A percentile compares a stretch with the other conserved stretches of the same genome.
Conservation (phyloP, 2,329 filamentous ascomycete genomes). For the Neodidymelliopsis sp. region DNA sequence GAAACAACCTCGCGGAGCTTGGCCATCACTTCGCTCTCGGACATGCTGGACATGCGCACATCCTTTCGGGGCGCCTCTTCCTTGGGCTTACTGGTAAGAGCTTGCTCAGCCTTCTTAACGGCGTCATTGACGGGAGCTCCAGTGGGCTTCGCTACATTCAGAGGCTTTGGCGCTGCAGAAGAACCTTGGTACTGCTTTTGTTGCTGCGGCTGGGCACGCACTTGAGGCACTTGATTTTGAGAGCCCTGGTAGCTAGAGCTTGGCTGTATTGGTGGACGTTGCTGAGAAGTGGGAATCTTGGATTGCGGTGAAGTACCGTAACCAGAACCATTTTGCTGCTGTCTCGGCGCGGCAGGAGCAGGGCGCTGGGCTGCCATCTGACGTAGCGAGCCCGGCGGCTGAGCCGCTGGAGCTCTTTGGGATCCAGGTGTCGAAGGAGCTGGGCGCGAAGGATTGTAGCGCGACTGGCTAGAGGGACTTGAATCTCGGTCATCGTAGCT, state of each 20-base stretch:
- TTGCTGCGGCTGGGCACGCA: slow-evolving; percentile 51
- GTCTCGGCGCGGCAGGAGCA: slow-evolving; percentile 74
- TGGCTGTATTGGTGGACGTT: slow-evolving; percentile 55
- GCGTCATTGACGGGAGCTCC: slow-evolving; percentile 66
- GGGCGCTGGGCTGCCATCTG: slow-evolving; percentile 75
- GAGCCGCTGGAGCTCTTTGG: slow-evolving; percentile 56
- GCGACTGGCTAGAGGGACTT: slow-evolving; percentile 59
- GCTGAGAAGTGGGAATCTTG: slow-evolving; percentile 37
- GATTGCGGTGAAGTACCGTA: slow-evolving; percentile 40
- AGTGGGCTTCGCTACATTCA: slow-evolving; percentile 59
- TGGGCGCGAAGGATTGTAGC: slow-evolving; percentile 86
- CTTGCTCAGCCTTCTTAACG: slow-evolving; percentile 88
- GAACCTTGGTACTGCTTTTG: slow-evolving; percentile 51
- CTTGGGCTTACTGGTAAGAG: slow-evolving; percentile 71
- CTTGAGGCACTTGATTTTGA: slow-evolving; percentile 50
- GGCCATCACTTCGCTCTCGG: slow-evolving; percentile 95
- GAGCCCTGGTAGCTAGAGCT: slow-evolving; percentile 49
- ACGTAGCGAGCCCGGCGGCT: slow-evolving; percentile 59
- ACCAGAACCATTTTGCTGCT: slow-evolving; percentile 43
- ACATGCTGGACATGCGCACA: slow-evolving; percentile 98
- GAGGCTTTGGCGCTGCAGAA: slow-evolving; percentile 62
- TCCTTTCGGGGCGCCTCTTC: slow-evolving; percentile 87
- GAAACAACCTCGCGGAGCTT: slow-evolving; percentile 94
- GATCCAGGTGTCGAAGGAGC: slow-evolving; percentile 77
- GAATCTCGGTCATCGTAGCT: slow-evolving; percentile 56